A percentile compares a stretch with the other conserved stretches of the same genome.
These are phyloP conservation scores for Camellia sinensis DNA, from an alignment of 148 eudicot genomes.

Conservation along the genomic window DNA sequence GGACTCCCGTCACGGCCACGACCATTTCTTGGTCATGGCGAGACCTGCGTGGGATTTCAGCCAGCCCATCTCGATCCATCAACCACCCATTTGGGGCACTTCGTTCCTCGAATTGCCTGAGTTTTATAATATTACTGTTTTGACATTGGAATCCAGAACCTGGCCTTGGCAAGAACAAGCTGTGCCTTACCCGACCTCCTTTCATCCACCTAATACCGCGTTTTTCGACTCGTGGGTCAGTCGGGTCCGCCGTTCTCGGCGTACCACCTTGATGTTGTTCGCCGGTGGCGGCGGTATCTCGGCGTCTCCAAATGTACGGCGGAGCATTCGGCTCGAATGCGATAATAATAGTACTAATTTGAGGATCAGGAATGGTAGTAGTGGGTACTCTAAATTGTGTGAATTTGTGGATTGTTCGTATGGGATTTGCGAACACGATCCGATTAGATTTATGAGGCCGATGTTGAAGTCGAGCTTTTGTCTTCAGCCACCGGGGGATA, in stretches of 20 bases:
- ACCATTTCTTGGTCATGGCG: constrained; percentile 74
- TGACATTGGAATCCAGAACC: constrained; percentile 61
- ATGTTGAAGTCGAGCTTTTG: constrained; percentile 83
- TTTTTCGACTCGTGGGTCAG: constrained; percentile 64
- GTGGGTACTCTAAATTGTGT: constrained; percentile 50
- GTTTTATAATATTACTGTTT: constrained; percentile 58
- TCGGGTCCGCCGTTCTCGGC: constrained; percentile 32
- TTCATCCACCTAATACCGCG: constrained; percentile 71
- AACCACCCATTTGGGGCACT: constrained; percentile 65
- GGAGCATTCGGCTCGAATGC: constrained; percentile 81
- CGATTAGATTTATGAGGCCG: constrained; percentile 75
- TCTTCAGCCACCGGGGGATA: constrained; percentile 92
- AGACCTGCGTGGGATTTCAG: constrained; percentile 70
- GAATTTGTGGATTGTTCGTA: constrained; percentile 92
- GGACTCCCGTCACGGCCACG: constrained; percentile 47
- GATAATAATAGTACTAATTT: constrained; percentile 16
- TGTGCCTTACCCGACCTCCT: constrained; percentile 80
- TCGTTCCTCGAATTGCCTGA: constrained; percentile 67
- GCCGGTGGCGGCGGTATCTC: constrained; percentile 91
- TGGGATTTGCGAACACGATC: constrained; percentile 82
- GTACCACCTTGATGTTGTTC: constrained; percentile 44
- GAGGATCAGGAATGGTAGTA: not conserved
- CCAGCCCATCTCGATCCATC: constrained; percentile 45
- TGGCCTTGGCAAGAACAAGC: constrained; percentile 77
- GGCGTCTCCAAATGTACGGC: constrained; percentile 48